Evolutionary conservation across 2,329 filamentous ascomycete genomes (phyloP).

Genomic region (Scolecobasidium constrictum): DNA sequence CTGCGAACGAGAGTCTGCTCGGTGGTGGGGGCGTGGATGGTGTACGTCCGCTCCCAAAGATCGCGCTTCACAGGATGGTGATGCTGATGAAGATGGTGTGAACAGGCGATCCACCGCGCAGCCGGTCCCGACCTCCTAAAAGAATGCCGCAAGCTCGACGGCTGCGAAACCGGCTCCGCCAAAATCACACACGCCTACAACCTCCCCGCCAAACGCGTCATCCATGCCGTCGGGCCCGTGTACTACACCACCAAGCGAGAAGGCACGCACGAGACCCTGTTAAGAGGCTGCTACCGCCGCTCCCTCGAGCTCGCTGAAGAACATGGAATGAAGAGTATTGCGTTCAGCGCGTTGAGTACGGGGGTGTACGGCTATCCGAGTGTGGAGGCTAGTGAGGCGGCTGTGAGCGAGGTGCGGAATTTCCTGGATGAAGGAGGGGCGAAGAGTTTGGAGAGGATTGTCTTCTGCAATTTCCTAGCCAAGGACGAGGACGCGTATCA

Average conservation of each 20-base stretch:
- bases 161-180: constrained; percentile 67
- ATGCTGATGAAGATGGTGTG: constrained; percentile 11
- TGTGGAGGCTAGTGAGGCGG: constrained; percentile 58
- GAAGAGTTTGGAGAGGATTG: constrained; percentile 54
- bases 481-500: constrained; percentile 72
- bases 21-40: constrained; percentile 78
- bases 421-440: constrained; percentile 40
- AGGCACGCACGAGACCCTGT: constrained; percentile 28
- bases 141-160: constrained; percentile 62
- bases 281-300: constrained; percentile 57
- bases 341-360: constrained; percentile 77
- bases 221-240: constrained; percentile 83
- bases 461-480: constrained; percentile 74
- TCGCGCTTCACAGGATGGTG: too few species aligned
- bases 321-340: constrained; percentile 57
- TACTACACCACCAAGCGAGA: constrained; percentile 41
- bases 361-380: constrained; percentile 85
- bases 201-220: constrained; percentile 67
- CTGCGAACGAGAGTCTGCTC: constrained; percentile 67
- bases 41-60: too few species aligned
- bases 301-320: constrained; percentile 63
- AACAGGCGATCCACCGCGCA: constrained; percentile 63
- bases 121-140: constrained; percentile 58
- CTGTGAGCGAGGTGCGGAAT: constrained; percentile 47
- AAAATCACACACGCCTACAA: constrained; percentile 73